These are phyloP conservation scores for Erodium maritimum DNA, from an alignment of 345 rosid genomes.

Conservation along the genomic window DNA sequence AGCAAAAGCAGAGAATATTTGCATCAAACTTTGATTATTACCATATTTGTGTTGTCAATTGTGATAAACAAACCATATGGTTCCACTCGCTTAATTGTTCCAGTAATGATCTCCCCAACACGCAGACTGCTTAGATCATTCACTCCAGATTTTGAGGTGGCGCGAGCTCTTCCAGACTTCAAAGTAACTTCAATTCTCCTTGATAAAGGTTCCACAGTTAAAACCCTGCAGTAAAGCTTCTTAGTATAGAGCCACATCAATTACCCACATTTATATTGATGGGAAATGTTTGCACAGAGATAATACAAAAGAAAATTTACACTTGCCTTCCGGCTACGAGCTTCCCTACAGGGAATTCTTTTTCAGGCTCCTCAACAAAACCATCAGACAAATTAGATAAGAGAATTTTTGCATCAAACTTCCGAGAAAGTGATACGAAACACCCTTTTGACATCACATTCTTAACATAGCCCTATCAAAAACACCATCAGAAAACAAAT, in stretches of 20 bases:
- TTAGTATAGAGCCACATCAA: constrained; percentile 9
- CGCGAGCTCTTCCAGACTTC: constrained; percentile 35
- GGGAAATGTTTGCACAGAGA: not conserved
- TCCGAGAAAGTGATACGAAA: constrained; percentile 73
- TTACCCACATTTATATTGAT: not conserved
- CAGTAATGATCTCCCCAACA: constrained; percentile 52
- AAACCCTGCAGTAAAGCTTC: constrained; percentile 41
- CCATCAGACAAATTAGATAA: constrained; percentile 71
- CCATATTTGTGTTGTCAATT: constrained; percentile 57
- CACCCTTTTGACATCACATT: constrained; percentile 74
- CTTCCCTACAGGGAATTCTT: constrained; percentile 80
- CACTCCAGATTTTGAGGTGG: constrained; percentile 30
- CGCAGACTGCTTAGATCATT: constrained; percentile 41
- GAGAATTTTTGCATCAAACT: constrained; percentile 72
- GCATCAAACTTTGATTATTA: constrained; percentile 13
- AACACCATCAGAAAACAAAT: constrained; percentile 1
- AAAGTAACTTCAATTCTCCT: constrained; percentile 81
- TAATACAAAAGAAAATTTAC: constrained; percentile 7
- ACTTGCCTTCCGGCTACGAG: constrained; percentile 72
- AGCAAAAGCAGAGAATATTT: too few relatives aligned
- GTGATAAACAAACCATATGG: constrained; percentile 65
- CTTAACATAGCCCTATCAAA: constrained; percentile 84
- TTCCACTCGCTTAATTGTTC: constrained; percentile 71
- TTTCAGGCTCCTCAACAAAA: constrained; percentile 52
- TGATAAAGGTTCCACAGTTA: constrained; percentile 70